Evolutionary conservation across 768 basidiomycete genomes (phyloP).

Genomic region (Termitomyces sp.): DNA sequence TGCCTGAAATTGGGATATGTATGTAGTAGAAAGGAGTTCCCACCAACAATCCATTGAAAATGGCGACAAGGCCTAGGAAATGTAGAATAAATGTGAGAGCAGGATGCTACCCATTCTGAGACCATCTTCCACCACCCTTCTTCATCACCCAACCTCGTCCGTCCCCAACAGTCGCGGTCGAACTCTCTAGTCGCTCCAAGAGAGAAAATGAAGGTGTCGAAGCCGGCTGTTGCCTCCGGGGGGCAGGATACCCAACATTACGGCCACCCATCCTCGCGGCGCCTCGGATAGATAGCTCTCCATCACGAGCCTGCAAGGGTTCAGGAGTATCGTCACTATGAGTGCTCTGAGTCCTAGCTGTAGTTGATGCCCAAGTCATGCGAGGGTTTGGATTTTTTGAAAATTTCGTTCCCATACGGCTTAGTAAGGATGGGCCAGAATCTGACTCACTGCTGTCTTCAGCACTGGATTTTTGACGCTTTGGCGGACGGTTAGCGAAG

Average conservation of each 20-base stretch:
- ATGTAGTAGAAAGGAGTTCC: too few relatives aligned
- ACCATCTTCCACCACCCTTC: slow-evolving; percentile 18
- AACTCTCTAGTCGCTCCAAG: slow-evolving; percentile 28
- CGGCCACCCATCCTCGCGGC: slow-evolving; percentile 28
- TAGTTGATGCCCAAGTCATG: neutral
- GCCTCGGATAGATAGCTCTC: slow-evolving; percentile 51
- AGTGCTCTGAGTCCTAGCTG: neutral
- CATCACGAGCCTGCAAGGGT: slow-evolving; percentile 18
- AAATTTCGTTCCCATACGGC: slow-evolving; percentile 27
- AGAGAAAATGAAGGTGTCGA: slow-evolving; percentile 21
- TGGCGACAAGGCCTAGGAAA: neutral
- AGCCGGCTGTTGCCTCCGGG: neutral
- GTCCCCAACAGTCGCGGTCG: slow-evolving; percentile 10
- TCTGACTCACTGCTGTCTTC: slow-evolving; percentile 11
- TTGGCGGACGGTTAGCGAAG: slow-evolving; percentile 24
- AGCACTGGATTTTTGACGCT: slow-evolving; percentile 25
- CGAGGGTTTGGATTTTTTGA: neutral
- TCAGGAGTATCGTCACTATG: neutral
- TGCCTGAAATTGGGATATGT: neutral
- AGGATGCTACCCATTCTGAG: neutral
- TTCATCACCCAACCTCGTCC: slow-evolving; percentile 14
- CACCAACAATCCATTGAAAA: neutral
- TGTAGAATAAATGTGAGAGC: slow-evolving; percentile 8
- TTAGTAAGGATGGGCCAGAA: slow-evolving; percentile 34
- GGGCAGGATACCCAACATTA: slow-evolving; percentile 1